These are phyloP conservation scores for Acephala macrosclerotiorum DNA, from an alignment of 2,329 filamentous ascomycete species.

Conservation along the genomic window DNA sequence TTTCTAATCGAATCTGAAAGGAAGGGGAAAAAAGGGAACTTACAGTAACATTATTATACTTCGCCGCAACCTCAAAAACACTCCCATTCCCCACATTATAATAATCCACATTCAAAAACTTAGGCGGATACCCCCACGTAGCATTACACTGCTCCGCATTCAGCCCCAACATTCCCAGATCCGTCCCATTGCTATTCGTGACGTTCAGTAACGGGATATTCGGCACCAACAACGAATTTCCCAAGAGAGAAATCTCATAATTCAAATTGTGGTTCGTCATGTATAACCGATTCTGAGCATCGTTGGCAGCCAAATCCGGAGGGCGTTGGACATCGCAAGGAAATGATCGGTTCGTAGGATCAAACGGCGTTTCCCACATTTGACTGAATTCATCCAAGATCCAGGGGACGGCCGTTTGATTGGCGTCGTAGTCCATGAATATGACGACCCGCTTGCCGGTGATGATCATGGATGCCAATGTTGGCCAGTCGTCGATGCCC, in stretches of 20 bases:
- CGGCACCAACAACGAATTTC: conserved; percentile 71
- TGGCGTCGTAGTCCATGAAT: conserved; percentile 83
- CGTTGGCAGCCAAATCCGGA: conserved; percentile 63
- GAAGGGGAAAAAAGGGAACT: background rate
- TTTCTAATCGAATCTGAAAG: background rate
- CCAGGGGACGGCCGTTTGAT: conserved; percentile 82
- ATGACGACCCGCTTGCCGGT: conserved; percentile 75
- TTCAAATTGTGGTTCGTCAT: conserved; percentile 94
- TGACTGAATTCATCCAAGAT: conserved; percentile 87
- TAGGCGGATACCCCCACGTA: conserved; percentile 74
- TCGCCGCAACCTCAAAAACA: conserved; percentile 77
- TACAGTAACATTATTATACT: conserved; percentile 69
- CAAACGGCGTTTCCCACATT: conserved; percentile 89
- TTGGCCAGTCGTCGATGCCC: conserved; percentile 81
- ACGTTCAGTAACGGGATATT: conserved; percentile 73
- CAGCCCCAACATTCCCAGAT: conserved; percentile 70
- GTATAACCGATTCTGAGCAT: conserved; percentile 71
- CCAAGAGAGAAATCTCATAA: conserved; percentile 73
- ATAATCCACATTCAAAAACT: conserved; percentile 84
- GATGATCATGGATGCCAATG: conserved; percentile 78
- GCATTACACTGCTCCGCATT: conserved; percentile 67
- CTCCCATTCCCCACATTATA: conserved; percentile 74
- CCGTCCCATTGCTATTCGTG: conserved; percentile 70
- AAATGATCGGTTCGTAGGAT: conserved; percentile 63
- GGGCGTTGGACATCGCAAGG: conserved; percentile 83